Evolutionary conservation across 2,329 filamentous ascomycete genomes (phyloP).

Genomic region (Fusarium kyushuense): DNA sequence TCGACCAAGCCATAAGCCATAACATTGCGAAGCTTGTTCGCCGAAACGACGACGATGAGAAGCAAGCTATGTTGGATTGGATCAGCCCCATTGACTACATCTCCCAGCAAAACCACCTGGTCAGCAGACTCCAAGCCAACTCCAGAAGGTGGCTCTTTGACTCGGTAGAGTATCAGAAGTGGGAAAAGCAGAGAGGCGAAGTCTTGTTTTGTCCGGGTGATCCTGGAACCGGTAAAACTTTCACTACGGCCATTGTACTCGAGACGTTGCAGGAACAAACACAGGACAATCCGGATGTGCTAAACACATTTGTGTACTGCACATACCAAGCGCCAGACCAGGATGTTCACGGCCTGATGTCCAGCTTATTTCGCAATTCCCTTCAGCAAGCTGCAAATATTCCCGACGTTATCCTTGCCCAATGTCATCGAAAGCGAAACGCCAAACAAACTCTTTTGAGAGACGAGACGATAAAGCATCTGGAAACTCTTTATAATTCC

Average conservation of each 20-base stretch:
- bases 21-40: neutral
- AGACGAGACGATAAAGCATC: accelerated
- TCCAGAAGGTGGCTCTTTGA: neutral
- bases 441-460: neutral
- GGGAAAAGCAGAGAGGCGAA: neutral
- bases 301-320: neutral
- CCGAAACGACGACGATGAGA: neutral
- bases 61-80: accelerated
- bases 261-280: neutral
- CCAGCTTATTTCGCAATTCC: neutral
- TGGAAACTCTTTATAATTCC: neutral
- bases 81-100: neutral
- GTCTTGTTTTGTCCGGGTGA: neutral
- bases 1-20: neutral
- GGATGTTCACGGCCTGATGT: neutral
- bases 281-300: accelerated
- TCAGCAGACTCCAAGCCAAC: neutral
- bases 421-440: neutral
- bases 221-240: neutral
- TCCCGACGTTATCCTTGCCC: accelerated
- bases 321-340: accelerated
- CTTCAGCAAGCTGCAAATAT: accelerated
- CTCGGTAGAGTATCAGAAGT: accelerated
- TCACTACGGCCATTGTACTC: neutral
- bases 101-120: neutral